A percentile compares a stretch with the other conserved stretches of the same genome.
These are phyloP conservation scores for Iodosphaeria phyllophila DNA, from an alignment of 2,329 filamentous ascomycete species.

Conservation along the genomic window DNA sequence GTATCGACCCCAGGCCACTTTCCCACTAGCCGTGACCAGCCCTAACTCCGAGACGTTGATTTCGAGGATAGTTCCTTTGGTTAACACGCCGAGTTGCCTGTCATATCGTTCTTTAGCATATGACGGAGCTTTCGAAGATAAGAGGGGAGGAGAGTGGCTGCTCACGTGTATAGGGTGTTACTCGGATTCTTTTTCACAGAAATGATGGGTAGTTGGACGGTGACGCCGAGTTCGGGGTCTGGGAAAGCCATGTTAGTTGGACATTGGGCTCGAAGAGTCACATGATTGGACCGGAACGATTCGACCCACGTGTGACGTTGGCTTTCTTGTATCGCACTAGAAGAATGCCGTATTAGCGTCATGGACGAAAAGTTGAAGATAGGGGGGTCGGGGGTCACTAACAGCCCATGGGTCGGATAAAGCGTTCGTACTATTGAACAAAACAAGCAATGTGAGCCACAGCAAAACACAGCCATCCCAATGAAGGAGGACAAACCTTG, in stretches of 20 bases:
- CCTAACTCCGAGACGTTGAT: slow-evolving; percentile 69
- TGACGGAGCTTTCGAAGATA: background rate
- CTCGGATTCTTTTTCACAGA: slow-evolving; percentile 56
- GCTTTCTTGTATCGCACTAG: slow-evolving; percentile 52
- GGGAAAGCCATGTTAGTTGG: slow-evolving; percentile 33
- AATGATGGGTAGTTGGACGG: slow-evolving; percentile 70
- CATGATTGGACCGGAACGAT: background rate
- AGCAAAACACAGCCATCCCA: too few species aligned
- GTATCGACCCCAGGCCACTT: slow-evolving; percentile 74
- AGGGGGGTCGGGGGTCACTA: background rate
- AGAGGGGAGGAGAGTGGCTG: background rate
- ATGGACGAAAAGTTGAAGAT: background rate
- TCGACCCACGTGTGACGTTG: slow-evolving; percentile 31
- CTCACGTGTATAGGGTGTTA: slow-evolving; percentile 62
- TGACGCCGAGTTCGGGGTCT: slow-evolving; percentile 67
- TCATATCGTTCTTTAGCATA: background rate
- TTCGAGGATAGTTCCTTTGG: slow-evolving; percentile 62
- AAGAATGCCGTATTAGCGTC: slow-evolving; percentile 1
- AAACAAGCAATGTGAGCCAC: too few species aligned
- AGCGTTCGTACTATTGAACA: slow-evolving; percentile 38
- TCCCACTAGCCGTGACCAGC: slow-evolving; percentile 75
- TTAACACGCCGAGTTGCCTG: slow-evolving; percentile 65
- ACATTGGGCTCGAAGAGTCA: slow-evolving; percentile 9
- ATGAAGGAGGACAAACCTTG: too few species aligned
- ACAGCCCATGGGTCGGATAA: slow-evolving; percentile 53